phyloP scores from a whole-genome alignment of 2,329 filamentous ascomycete species.

The Exophiala lecanii-corni region DNA sequence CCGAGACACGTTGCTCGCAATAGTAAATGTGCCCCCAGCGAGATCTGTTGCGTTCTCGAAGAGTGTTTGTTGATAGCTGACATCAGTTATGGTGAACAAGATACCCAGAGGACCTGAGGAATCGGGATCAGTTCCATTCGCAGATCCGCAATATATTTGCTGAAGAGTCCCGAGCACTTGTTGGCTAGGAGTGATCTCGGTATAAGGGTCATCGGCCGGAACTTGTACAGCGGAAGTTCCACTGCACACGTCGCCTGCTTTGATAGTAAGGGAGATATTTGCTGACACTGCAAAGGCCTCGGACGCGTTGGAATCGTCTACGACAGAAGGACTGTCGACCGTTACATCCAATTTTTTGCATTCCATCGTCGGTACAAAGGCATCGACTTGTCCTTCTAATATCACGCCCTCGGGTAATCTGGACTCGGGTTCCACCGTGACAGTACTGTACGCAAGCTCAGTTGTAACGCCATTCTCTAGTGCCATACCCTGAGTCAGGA shows the following conservation, averaged over 20 bases:
- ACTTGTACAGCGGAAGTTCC: conserved; percentile 16
- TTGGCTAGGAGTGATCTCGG: conserved; percentile 18
- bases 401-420: conserved; percentile 10
- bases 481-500: conserved; percentile 19
- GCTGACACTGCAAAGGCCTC: conserved; percentile 17
- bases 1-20: conserved; percentile 23
- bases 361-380: conserved; percentile 23
- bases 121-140: conserved; percentile 8
- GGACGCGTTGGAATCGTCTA: conserved; percentile 19
- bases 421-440: conserved; percentile 14
- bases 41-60: conserved; percentile 21
- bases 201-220: conserved; percentile 22
- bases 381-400: conserved; percentile 18
- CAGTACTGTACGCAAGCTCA: conserved; percentile 21
- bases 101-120: conserved; percentile 16
- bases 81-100: conserved; percentile 23
- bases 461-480: conserved; percentile 20
- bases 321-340: conserved; percentile 15
- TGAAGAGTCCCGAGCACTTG: conserved; percentile 22
- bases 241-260: conserved; percentile 18
- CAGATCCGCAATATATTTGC: conserved; percentile 17
- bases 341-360: conserved; percentile 20
- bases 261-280: conserved; percentile 22
- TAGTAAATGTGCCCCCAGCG: conserved; percentile 21
- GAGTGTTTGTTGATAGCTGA: conserved; percentile 20